Evolutionary conservation across 73 alveolate species (phyloP).

Genomic region (Diophrys sp.): DNA sequence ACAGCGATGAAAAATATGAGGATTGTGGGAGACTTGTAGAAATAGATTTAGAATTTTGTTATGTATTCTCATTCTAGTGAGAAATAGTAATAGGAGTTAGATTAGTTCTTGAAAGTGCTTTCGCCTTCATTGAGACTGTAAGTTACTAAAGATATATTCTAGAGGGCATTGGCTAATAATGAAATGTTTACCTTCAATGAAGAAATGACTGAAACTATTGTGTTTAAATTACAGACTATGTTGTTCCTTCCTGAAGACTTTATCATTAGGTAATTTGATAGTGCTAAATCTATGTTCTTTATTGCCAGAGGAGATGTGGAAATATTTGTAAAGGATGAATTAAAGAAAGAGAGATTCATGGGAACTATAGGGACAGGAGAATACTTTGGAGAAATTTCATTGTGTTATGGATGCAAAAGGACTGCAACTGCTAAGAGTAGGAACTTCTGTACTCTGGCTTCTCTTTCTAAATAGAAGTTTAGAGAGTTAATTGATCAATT

Average conservation of each 20-base stretch:
- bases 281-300: slow-evolving; percentile 35
- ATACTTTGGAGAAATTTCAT: slow-evolving; percentile 95
- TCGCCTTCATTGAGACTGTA: slow-evolving; percentile 60
- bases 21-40: slow-evolving; percentile 48
- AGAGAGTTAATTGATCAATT: slow-evolving; percentile 60
- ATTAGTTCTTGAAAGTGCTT: slow-evolving; percentile 32
- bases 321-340: slow-evolving; percentile 34
- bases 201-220: slow-evolving; percentile 28
- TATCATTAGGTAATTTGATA: slow-evolving; percentile 44
- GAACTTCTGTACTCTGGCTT: slow-evolving; percentile 82
- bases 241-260: slow-evolving; percentile 57
- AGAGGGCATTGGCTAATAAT: slow-evolving; percentile 17
- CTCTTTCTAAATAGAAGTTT: slow-evolving; percentile 65
- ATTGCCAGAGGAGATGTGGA: slow-evolving; percentile 66
- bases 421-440: slow-evolving; percentile 91
- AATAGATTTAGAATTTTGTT: slow-evolving; percentile 26
- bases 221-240: slow-evolving; percentile 18
- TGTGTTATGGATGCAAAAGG: slow-evolving; percentile 77
- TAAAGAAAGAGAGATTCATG: slow-evolving; percentile 47
- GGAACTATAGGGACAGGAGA: slow-evolving; percentile 78
- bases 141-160: slow-evolving; percentile 43
- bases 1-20: slow-evolving; percentile 70
- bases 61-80: slow-evolving; percentile 34
- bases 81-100: slow-evolving; percentile 53
- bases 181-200: slow-evolving; percentile 31